Evolutionary conservation across 208 protist genomes (phyloP), one percentile per base, ranked within the genome.

Genomic region (Sergeia podlipaevii): DNA sequence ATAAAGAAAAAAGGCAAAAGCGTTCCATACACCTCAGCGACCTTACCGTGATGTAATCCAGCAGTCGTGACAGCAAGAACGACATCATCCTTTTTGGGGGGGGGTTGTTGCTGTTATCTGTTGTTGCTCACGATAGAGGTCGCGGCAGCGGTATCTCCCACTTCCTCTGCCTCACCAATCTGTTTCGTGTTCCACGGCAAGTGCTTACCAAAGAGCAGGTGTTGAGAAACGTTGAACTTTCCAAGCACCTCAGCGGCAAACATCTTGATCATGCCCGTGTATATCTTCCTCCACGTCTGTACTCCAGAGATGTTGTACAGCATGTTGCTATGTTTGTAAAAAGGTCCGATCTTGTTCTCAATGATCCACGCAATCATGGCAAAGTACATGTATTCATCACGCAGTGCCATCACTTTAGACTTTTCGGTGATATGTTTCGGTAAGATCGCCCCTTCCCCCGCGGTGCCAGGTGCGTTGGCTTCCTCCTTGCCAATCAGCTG

Each of bases 191-290:
- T 70, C 80, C 85, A 95, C 2, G 77, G 81, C 1, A 98, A 44
- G 20, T 97, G 77, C 3, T 55, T 38, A 18, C 95, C 92, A 53
- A 98, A 97, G 3, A 95, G 58, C 8, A 98, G 82, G 67, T 98
- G 97, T 71, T 98, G 95, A 39, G 97, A 83, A 0, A 98, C 92
- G 27, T 97, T 96, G 54, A 94, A 94, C 74, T 98, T 98, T 47
- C 32, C 27, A 13, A 98, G 70, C 33, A 98, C 94, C 70, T 98
- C 96, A 18, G 63, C 93, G 15, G 85, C 79, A 55, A 91, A 98
- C 96, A 98, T 98, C 58, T 98, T 97, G 18, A 96, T 60, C 79
- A 98, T 85, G 10, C 96, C 96, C 1, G 52, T 53, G 55, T 88
- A 84, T 15, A 92, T 93, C 69, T 97, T 98, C 32, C 39, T 11